A percentile compares a stretch with the other conserved stretches of the same genome.
Evolutionary conservation across 148 eudicot genomes (phyloP).

Genomic region (Dysphania ambrosioides): DNA sequence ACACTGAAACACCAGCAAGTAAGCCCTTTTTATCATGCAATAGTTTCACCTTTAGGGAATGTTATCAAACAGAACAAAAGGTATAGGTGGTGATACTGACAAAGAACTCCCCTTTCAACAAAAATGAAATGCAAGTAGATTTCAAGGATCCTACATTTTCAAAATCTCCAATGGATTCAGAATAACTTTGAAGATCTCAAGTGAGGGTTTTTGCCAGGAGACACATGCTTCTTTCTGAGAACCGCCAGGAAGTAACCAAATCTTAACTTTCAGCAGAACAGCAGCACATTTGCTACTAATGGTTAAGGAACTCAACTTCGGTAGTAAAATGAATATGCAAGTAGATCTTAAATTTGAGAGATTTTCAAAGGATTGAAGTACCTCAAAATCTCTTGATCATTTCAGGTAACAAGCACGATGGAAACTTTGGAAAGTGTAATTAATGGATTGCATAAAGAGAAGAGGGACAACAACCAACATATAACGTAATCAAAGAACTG

Average conservation of each 20-base stretch:
- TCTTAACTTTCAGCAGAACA: neutral
- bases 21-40: neutral
- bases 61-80: neutral
- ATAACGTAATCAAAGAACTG: conserved; percentile 14
- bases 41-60: neutral
- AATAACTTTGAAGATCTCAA: neutral
- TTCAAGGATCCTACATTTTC: neutral
- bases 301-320: neutral
- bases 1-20: neutral
- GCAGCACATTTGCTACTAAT: neutral
- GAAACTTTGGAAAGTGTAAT: neutral
- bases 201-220: neutral
- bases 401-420: neutral
- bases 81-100: neutral
- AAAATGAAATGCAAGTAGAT: neutral
- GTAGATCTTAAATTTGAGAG: neutral
- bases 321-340: neutral
- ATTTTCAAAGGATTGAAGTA: neutral
- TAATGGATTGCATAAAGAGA: neutral
- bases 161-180: neutral
- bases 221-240: neutral
- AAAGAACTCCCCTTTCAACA: neutral
- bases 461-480: neutral
- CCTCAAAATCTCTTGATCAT: neutral
- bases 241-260: neutral